These are phyloP conservation scores for Zymoseptoria tritici DNA, from an alignment of 2,329 filamentous ascomycete species.

Conservation along the genomic window DNA sequence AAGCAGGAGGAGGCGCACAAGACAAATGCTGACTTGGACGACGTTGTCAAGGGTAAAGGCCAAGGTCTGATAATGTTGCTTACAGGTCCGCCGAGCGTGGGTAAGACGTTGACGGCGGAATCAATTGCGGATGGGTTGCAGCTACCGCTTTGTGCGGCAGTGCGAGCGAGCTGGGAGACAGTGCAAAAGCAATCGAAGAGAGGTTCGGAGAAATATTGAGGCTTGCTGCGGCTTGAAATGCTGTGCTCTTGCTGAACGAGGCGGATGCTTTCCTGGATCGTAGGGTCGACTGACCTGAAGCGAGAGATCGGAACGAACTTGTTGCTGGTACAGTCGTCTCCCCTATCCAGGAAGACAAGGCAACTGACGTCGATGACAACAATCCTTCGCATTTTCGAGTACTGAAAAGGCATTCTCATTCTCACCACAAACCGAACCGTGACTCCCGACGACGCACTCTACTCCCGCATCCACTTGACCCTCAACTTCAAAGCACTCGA, in stretches of 20 bases:
- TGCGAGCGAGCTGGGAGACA: conserved; percentile 11
- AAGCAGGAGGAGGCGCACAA: conserved; percentile 12
- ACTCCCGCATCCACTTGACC: conserved; percentile 27
- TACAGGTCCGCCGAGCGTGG: conserved; percentile 31
- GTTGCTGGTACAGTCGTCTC: conserved; percentile 7
- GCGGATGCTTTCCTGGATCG: conserved; percentile 32
- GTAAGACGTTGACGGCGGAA: conserved; percentile 21
- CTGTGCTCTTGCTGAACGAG: conserved; percentile 34
- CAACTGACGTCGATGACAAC: not conserved
- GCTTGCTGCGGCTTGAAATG: conserved; percentile 18
- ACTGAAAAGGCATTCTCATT: conserved; percentile 32
- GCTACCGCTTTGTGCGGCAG: conserved; percentile 7
- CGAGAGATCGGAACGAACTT: not conserved
- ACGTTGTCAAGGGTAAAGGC: conserved; percentile 48
- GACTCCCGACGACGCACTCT: conserved; percentile 32
- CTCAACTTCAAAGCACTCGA: conserved; percentile 24
- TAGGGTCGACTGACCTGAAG: too few species aligned
- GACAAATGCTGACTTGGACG: conserved; percentile 30
- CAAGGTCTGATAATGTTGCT: conserved; percentile 46
- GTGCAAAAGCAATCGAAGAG: conserved; percentile 16
- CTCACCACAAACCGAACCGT: conserved; percentile 34
- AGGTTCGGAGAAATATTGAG: conserved; percentile 12
- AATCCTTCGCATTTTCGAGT: conserved; percentile 19
- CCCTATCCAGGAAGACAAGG: too few species aligned
- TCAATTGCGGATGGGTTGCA: conserved; percentile 11